Evolutionary conservation across 345 rosid species (phyloP), one percentile per base, ranked within the genome.

Genomic region (Hypericum androsaemum): DNA sequence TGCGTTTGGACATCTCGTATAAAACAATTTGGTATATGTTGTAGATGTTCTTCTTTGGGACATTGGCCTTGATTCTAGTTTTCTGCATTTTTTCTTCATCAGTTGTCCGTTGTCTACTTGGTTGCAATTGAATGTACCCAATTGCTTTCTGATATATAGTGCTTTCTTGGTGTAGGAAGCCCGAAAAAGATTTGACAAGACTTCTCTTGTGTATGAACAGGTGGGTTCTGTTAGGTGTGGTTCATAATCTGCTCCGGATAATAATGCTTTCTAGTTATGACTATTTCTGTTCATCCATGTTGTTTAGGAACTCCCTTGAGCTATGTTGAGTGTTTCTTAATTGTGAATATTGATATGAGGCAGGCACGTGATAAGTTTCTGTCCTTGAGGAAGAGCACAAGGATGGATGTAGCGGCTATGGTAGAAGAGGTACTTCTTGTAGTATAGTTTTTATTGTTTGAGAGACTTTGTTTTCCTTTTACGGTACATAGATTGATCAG

Each of bases 121-220:
- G 15, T 5, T 46, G 28, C 14, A 17, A 46, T 46, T 46, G 22
- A 7, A 9, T 13, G 15, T 46, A 4, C 50, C 2, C 22, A 12
- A 12, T 44, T 9, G 10, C 15, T 8, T 32, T 14, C 50, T 5
- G 8, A 46, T 14, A 1, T 12, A 44, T 7, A 5, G 12, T 46
- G 17, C 9, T n/a, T 46, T 10, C 15, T 73, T 68, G 47, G 50
- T 64, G 73, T 81, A 94, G 97, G 99, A 94, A 86, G 97, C 92
- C 35, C 80, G 95, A 61, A 94, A 84, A 70, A 79, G 80, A 39
- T 94, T 94, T 77, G 99, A 94, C 77, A 94, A 88, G 80, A 89
- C 96, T 62, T 77, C 92, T 64, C 81, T 94, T 63, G 66, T 78
- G 37, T 94, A 94, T 56, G 97, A 94, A 54, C 99, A 94, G 99